A percentile compares a stretch with the other conserved stretches of the same genome.
phyloP scores from a whole-genome alignment of 2,329 filamentous ascomycete genomes.

The Cladophialophora psammophila region DNA sequence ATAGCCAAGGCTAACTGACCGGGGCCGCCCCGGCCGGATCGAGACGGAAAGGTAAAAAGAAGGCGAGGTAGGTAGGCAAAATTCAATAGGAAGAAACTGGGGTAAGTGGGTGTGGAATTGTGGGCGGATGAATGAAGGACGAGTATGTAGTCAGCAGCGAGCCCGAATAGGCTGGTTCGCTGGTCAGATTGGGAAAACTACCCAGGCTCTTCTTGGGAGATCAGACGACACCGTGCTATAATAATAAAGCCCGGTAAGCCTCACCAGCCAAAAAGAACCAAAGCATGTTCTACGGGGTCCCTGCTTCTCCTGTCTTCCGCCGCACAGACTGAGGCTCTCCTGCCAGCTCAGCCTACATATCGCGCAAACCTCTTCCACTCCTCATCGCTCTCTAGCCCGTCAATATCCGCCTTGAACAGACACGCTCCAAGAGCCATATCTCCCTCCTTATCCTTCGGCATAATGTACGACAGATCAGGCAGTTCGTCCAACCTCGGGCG shows the following conservation, averaged over 20 bases:
- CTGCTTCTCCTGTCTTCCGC: not conserved
- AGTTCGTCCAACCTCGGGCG: conserved; percentile 13
- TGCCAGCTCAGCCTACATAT: not conserved
- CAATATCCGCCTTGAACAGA: conserved; percentile 17
- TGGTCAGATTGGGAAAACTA: not conserved
- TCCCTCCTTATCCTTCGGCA: conserved; percentile 20
- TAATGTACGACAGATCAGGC: conserved; percentile 21
- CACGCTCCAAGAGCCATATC: conserved; percentile 18
- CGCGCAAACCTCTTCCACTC: conserved; percentile 12
- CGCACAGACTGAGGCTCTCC: not conserved
- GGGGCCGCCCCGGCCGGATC: not conserved
- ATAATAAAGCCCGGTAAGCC: not conserved
- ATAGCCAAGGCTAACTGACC: not conserved
- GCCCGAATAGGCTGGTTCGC: not conserved
- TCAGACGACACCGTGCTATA: not conserved
- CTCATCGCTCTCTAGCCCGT: conserved; percentile 12
- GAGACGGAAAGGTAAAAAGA: conserved; percentile 1
- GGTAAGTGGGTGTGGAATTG: not conserved
- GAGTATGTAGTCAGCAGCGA: not conserved
- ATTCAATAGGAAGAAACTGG: too few species aligned
- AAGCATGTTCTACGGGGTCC: not conserved
- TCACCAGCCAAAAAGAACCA: not conserved
- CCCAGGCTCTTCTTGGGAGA: not conserved
- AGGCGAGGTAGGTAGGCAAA: too few species aligned
- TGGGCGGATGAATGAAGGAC: not conserved